A percentile compares a stretch with the other conserved stretches of the same genome.
Conservation (phyloP, 2,329 filamentous ascomycete species). For the Hymenoscyphus repandus region DNA sequence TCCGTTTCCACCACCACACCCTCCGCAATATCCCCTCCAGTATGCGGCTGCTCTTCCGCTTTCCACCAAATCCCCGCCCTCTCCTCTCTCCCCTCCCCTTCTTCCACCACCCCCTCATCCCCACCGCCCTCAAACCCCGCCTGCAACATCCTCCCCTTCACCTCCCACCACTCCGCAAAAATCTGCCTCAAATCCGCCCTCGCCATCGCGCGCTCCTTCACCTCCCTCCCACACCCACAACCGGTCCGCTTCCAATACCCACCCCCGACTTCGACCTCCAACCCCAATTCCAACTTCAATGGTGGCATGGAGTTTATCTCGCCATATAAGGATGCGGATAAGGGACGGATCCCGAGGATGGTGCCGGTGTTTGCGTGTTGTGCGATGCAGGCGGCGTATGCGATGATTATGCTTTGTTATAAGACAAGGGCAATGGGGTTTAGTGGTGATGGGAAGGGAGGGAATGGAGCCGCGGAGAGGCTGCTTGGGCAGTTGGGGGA, state of each 20-base stretch:
- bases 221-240: constrained; percentile 40
- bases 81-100: not conserved
- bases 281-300: too few species aligned
- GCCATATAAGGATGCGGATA: not conserved
- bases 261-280: too few species aligned
- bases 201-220: constrained; percentile 42
- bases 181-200: constrained; percentile 45
- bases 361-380: constrained; percentile 33
- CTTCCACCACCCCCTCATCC: not conserved
- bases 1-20: not conserved
- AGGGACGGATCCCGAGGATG: constrained; percentile 21
- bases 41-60: constrained; percentile 15
- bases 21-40: constrained; percentile 3
- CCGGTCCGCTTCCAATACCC: constrained; percentile 6
- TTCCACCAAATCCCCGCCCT: constrained; percentile 12
- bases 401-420: constrained; percentile 30
- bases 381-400: constrained; percentile 33
- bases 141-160: constrained; percentile 37
- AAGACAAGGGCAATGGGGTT: constrained; percentile 21
- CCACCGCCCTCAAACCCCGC: not conserved
- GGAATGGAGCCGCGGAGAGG: constrained; percentile 10
- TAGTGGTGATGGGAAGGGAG: constrained; percentile 1
- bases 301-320: constrained; percentile 3
- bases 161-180: constrained; percentile 42
- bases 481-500: constrained; percentile 19